A percentile compares a stretch with the other conserved stretches of the same genome.
Conservation (phyloP, 768 basidiomycete genomes). For the Serendipita sp. region DNA sequence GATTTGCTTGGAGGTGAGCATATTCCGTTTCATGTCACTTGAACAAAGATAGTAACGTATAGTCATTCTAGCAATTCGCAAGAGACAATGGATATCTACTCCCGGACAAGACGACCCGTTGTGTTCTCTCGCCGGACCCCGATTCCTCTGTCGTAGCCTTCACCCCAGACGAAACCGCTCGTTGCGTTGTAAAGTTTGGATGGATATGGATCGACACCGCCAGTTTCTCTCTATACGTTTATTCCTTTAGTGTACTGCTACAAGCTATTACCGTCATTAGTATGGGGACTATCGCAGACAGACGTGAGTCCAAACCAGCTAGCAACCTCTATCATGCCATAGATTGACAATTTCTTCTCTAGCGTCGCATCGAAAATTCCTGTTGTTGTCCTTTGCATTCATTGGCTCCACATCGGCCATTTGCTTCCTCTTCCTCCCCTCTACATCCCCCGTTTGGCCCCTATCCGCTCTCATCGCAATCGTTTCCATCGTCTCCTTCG, state of each 20-base stretch:
- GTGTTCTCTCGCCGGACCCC: constrained; percentile 19
- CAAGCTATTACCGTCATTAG: constrained; percentile 93
- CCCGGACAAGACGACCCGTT: constrained; percentile 50
- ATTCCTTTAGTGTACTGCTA: constrained; percentile 73
- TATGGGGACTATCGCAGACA: constrained; percentile 81
- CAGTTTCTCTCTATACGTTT: constrained; percentile 81
- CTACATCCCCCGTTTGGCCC: constrained; percentile 52
- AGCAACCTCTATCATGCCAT: neutral
- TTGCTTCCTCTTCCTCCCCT: constrained; percentile 57
- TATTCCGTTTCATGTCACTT: too few relatives aligned
- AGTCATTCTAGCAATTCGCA: constrained; percentile 49
- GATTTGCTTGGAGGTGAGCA: constrained; percentile 38
- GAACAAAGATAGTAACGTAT: neutral
- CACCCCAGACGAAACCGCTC: constrained; percentile 20
- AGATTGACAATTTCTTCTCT: constrained; percentile 16
- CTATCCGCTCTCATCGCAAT: constrained; percentile 54
- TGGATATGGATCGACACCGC: constrained; percentile 84
- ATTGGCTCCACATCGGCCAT: constrained; percentile 53
- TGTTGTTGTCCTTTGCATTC: constrained; percentile 60
- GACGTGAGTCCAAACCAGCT: constrained; percentile 36
- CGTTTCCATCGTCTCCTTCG: constrained; percentile 71
- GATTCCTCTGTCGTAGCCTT: neutral
- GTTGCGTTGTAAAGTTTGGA: constrained; percentile 68
- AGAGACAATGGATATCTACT: constrained; percentile 69
- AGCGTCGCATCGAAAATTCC: constrained; percentile 53